Conservation (phyloP, 345 rosid genomes). For the Raphanus raphanistrum region DNA sequence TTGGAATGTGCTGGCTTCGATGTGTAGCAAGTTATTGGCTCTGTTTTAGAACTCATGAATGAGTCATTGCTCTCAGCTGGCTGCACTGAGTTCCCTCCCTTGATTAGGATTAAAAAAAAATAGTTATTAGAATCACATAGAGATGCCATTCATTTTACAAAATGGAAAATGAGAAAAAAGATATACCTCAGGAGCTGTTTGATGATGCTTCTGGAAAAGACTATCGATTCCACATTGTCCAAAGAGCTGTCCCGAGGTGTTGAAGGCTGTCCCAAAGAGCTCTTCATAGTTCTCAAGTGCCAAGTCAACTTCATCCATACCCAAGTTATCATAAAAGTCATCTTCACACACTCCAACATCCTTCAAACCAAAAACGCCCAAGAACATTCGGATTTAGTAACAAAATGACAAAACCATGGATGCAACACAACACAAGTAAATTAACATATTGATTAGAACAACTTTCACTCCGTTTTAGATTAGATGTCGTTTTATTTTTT, state of each 20-base stretch:
- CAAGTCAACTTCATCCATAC: slow-evolving; percentile 91
- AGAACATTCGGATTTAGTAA: slow-evolving; percentile 6
- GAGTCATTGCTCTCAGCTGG: slow-evolving; percentile 83
- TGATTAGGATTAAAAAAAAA: slow-evolving; percentile 19
- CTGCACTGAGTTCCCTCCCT: slow-evolving; percentile 50
- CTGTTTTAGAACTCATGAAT: slow-evolving; percentile 83
- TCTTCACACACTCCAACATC: slow-evolving; percentile 45
- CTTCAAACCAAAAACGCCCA: slow-evolving; percentile 22
- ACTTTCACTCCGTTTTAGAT: no score
- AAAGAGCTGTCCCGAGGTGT: slow-evolving; percentile 71
- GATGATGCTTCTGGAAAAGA: slow-evolving; percentile 68
- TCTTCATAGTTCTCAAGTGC: slow-evolving; percentile 91
- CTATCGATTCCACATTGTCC: slow-evolving; percentile 86
- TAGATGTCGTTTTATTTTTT: not conserved
- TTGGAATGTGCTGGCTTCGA: slow-evolving; percentile 58
- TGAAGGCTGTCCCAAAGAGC: slow-evolving; percentile 82
- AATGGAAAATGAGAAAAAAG: not conserved
- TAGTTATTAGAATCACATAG: slow-evolving; percentile 2
- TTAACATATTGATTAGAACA: not conserved
- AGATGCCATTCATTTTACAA: not conserved
- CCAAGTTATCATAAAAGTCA: slow-evolving; percentile 62
- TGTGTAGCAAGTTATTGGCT: slow-evolving; percentile 64
- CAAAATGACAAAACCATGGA: not conserved
- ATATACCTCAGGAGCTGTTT: slow-evolving; percentile 37
- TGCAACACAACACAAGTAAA: not conserved